A percentile compares a stretch with the other conserved stretches of the same genome.
Evolutionary conservation across 306 rosid species (phyloP).

Genomic region (Mucuna pruriens): DNA sequence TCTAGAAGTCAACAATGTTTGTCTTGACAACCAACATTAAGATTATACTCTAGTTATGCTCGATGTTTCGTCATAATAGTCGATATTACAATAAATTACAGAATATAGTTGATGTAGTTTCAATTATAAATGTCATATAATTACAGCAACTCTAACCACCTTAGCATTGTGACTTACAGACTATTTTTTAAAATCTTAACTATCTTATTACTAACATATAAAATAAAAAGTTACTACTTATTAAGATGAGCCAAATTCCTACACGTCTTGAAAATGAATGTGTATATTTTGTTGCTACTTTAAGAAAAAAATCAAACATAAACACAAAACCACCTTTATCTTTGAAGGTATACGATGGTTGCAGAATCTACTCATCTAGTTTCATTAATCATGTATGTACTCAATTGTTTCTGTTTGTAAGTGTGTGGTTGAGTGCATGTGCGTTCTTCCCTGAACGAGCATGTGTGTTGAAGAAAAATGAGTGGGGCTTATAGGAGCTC

Average conservation of each 20-base stretch:
- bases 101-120: no score
- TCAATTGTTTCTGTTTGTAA: neutral
- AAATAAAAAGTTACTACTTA: neutral
- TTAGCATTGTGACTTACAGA: no score
- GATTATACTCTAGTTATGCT: neutral
- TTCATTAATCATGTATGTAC: slow-evolving; percentile 13
- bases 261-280: neutral
- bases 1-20: neutral
- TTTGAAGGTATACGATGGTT: neutral
- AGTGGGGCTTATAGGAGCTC: slow-evolving; percentile 11
- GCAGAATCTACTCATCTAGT: neutral
- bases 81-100: no score
- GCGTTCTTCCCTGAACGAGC: neutral
- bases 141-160: no score
- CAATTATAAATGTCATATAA: no score
- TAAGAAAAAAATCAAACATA: neutral
- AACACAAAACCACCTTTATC: neutral
- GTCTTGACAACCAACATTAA: neutral
- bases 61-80: no score
- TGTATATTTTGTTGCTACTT: neutral
- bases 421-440: neutral
- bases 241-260: neutral
- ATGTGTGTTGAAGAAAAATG: neutral
- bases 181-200: no score
- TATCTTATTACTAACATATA: neutral